phyloP scores from a whole-genome alignment of 352 stramenopile genomes.

The Phytophthora tentaculata region DNA sequence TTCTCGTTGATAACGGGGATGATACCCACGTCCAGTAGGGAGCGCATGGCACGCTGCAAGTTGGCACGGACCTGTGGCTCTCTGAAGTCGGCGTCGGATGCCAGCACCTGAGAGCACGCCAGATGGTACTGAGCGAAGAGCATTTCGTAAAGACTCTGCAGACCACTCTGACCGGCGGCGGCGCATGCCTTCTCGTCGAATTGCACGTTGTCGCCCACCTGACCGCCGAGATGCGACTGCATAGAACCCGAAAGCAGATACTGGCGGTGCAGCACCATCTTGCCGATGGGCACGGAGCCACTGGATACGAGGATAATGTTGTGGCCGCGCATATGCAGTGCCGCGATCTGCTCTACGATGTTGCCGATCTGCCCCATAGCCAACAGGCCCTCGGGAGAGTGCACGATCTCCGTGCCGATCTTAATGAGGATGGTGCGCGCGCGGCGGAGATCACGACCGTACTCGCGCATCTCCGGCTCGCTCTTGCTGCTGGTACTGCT shows the following conservation, averaged over 20 bases:
- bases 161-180: constrained; percentile 72
- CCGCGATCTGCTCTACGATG: constrained; percentile 87
- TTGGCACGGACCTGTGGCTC: constrained; percentile 68
- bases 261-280: constrained; percentile 83
- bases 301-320: constrained; percentile 87
- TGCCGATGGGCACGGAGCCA: constrained; percentile 79
- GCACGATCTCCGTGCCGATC: constrained; percentile 87
- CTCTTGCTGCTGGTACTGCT: constrained; percentile 3
- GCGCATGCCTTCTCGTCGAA: constrained; percentile 82
- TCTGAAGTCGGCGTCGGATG: constrained; percentile 81
- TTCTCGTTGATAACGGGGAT: constrained; percentile 90
- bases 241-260: constrained; percentile 86
- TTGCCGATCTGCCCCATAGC: constrained; percentile 87
- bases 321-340: constrained; percentile 82
- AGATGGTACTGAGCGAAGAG: constrained; percentile 88
- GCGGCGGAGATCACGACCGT: constrained; percentile 56
- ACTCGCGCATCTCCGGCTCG: constrained; percentile 22
- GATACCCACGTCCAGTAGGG: constrained; percentile 81
- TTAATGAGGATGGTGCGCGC: constrained; percentile 84
- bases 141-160: constrained; percentile 89
- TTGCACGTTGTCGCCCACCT: constrained; percentile 54
- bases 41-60: constrained; percentile 64
- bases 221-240: constrained; percentile 78
- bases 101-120: constrained; percentile 81
- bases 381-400: constrained; percentile 76